Conservation (phyloP, 2,329 filamentous ascomycete species). For the Aspergillus intermedius region DNA sequence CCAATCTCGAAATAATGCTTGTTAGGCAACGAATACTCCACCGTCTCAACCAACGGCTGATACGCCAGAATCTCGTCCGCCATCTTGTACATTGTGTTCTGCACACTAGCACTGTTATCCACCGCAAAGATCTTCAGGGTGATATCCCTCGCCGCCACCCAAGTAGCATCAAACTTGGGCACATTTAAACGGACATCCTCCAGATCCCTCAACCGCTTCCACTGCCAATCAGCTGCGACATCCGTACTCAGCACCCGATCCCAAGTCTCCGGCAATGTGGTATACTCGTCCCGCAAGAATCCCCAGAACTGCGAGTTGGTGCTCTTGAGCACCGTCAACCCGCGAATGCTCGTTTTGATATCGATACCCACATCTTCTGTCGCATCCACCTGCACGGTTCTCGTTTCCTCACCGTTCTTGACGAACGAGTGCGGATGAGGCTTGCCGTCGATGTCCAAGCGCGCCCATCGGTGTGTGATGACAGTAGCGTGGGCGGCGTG, state of each 20-base stretch:
- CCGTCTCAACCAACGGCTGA: conserved; percentile 63
- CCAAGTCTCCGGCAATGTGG: conserved; percentile 81
- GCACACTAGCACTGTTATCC: conserved; percentile 86
- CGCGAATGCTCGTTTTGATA: conserved; percentile 70
- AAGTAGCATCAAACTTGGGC: conserved; percentile 70
- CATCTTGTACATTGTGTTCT: conserved; percentile 99
- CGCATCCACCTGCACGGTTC: conserved; percentile 69
- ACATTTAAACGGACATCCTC: conserved; percentile 60
- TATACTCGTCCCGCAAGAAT: conserved; percentile 89
- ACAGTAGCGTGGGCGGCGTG: conserved; percentile 74
- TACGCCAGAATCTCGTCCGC: conserved; percentile 73
- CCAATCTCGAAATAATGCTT: conserved; percentile 97
- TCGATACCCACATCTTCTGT: conserved; percentile 63
- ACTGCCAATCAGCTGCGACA: conserved; percentile 80
- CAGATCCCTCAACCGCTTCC: conserved; percentile 64
- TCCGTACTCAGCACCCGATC: conserved; percentile 94
- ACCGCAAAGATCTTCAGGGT: conserved; percentile 88
- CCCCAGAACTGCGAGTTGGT: conserved; percentile 94
- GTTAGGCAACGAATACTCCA: conserved; percentile 84
- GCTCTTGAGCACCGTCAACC: conserved; percentile 86
- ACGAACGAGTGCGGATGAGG: conserved; percentile 93
- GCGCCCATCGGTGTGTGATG: conserved; percentile 82
- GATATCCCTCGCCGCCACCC: conserved; percentile 68
- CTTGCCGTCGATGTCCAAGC: conserved; percentile 78
- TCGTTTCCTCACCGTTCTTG: conserved; percentile 81